Conservation (phyloP, 1,284 basidiomycete species). For the Taiwanofungus camphoratus region DNA sequence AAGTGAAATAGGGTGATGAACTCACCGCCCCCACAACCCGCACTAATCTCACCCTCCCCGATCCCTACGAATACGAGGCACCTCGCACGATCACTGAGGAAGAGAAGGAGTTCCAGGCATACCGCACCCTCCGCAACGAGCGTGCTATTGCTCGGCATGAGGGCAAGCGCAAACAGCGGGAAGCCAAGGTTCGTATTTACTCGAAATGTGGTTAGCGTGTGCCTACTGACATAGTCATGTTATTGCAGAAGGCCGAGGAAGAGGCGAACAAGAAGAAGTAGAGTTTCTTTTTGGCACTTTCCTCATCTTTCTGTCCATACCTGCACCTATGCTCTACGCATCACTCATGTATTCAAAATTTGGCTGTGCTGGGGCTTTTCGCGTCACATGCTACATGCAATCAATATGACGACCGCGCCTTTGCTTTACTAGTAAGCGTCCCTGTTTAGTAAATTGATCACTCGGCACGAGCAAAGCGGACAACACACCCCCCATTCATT, state of each 20-base stretch:
- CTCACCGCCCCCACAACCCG: slow-evolving; percentile 81
- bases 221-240: slow-evolving; percentile 13
- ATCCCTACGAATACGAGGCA: slow-evolving; percentile 66
- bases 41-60: slow-evolving; percentile 63
- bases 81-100: slow-evolving; percentile 93
- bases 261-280: slow-evolving; percentile 92
- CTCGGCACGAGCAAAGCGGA: no score
- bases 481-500: no score
- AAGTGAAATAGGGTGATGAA: slow-evolving; percentile 64
- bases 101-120: slow-evolving; percentile 89
- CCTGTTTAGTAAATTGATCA: no score
- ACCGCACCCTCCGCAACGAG: slow-evolving; percentile 82
- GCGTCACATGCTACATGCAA: slow-evolving; percentile 32
- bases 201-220: slow-evolving; percentile 6
- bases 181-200: slow-evolving; percentile 61
- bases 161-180: slow-evolving; percentile 79
- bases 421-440: not conserved
- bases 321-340: slow-evolving; percentile 29
- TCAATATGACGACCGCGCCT: slow-evolving; percentile 19
- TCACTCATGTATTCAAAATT: slow-evolving; percentile 34
- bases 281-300: slow-evolving; percentile 29
- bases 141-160: slow-evolving; percentile 85
- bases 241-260: slow-evolving; percentile 80
- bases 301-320: slow-evolving; percentile 25
- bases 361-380: slow-evolving; percentile 27